A percentile compares a stretch with the other conserved stretches of the same genome.
Evolutionary conservation across 2,329 filamentous ascomycete species (phyloP).

Genomic region (Ceratocystis harringtonii): DNA sequence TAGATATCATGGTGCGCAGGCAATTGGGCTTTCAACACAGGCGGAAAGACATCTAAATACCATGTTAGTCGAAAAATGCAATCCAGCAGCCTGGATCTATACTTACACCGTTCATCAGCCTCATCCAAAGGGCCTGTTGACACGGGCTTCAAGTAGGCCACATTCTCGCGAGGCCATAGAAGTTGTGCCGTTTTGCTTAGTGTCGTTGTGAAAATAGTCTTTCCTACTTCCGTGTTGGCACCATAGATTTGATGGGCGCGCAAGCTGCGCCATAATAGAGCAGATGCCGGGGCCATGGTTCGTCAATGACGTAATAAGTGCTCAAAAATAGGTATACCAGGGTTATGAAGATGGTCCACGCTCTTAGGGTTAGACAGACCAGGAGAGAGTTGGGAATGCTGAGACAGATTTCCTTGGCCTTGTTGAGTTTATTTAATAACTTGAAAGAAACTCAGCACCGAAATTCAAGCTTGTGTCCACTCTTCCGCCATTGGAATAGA

Average conservation of each 20-base stretch:
- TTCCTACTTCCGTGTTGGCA: conserved; percentile 72
- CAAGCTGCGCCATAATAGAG: conserved; percentile 52
- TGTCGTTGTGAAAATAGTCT: conserved; percentile 64
- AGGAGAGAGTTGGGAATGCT: background rate
- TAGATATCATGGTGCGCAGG: background rate
- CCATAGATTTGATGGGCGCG: conserved; percentile 64
- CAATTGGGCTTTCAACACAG: background rate
- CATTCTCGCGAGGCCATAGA: conserved; percentile 31
- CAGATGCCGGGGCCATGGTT: conserved; percentile 35
- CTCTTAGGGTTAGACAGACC: background rate
- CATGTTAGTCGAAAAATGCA: background rate
- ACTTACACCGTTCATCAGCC: conserved; percentile 51
- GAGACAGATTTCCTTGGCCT: background rate
- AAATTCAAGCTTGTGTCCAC: background rate
- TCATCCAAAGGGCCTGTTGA: conserved; percentile 58
- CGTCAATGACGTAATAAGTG: background rate
- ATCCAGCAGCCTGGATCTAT: background rate
- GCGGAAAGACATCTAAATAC: background rate
- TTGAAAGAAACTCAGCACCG: background rate
- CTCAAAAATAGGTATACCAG: background rate
- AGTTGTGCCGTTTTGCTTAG: conserved; percentile 47
- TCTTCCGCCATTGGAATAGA: background rate
- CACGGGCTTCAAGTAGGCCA: conserved; percentile 64
- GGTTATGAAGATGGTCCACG: background rate
- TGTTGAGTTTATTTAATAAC: background rate